phyloP scores from a whole-genome alignment of 805 yeast species.

The Candida nitratophila region DNA sequence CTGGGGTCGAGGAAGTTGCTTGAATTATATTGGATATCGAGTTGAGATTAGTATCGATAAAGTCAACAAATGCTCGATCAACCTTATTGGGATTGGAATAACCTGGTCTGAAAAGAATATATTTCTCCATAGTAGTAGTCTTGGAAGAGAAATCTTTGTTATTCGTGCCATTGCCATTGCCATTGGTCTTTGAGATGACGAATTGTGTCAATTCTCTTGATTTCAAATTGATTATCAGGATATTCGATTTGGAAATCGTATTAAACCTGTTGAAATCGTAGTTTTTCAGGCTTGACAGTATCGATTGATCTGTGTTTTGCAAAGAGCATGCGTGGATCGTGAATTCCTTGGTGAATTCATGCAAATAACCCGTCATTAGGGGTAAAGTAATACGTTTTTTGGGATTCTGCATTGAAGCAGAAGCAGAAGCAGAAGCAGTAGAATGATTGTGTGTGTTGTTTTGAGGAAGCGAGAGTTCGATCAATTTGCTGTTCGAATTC shows the following conservation, averaged over 20 bases:
- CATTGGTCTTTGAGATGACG: slow-evolving; percentile 6
- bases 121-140: too few species aligned
- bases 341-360: slow-evolving; percentile 47
- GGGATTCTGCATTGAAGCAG: neutral
- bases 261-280: neutral
- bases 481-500: too few species aligned
- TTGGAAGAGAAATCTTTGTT: neutral
- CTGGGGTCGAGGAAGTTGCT: too few species aligned
- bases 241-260: slow-evolving; percentile 2
- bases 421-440: too few species aligned
- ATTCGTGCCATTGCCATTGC: slow-evolving; percentile 11
- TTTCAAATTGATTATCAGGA: slow-evolving; percentile 19
- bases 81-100: neutral
- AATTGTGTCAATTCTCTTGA: slow-evolving; percentile 18
- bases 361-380: slow-evolving; percentile 30
- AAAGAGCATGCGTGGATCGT: slow-evolving; percentile 44
- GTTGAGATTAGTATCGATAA: slow-evolving; percentile 11
- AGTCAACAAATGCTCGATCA: slow-evolving; percentile 5
- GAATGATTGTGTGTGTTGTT: too few species aligned
- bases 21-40: slow-evolving; percentile 4
- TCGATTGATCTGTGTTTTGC: neutral
- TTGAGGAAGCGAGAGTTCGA: too few species aligned
- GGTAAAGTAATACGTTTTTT: slow-evolving; percentile 11
- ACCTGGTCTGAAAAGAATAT: slow-evolving; percentile 3
- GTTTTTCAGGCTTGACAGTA: neutral